Base-by-base conservation (phyloP, 2,329 filamentous ascomycete genomes). In the Aphanocladium album region DNA sequence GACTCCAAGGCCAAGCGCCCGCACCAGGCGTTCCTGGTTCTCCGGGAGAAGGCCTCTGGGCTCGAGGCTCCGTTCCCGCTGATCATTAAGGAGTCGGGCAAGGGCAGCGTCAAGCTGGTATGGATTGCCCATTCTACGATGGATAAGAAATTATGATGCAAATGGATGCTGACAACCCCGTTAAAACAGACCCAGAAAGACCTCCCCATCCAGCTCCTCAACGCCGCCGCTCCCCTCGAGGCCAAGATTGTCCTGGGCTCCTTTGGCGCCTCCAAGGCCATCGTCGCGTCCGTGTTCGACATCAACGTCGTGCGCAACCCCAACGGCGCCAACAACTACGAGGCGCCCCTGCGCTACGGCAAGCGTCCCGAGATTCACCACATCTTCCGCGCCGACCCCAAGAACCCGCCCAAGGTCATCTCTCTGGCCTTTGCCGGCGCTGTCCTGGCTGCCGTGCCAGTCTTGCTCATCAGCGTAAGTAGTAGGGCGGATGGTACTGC, bases 171-270 rank as follows among this genome's bases (percentile, higher is more conserved):
- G 43, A 55, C 58, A 6, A 30, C 30, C 19, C 21, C 27, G 37
- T n/a, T n/a, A n/a, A n/a, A n/a, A n/a, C 46, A 97, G 93, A 84
- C 89, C 61, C 90, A 93, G 62, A 93, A 92, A 78, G 93, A 98
- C 69, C 85, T 99, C 62, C 93, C 95, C 23, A 70, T 87, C 64
- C 91, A 96, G 76, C 86, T 98, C 69, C 84, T 96, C 64, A 79
- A 82, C 46, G 82, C 88, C 33, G 73, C 81, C 52, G 75, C 84
- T 60, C 87, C 90, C 1, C 82, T 98, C 70, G 82, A 87, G 67
- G 93, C 91, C n/a, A 89, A 86, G 63, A 77, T 99, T 49, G 81
- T 96, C 52, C 83, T 99, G 66, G 95, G 84, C 64, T 96, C 93
- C 0, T 96, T 96, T 71, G 93, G 93, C 64, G 81, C 85, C 1